Base-by-base conservation (phyloP, 2,329 filamentous ascomycete species). In the Hirsutella thompsonii region DNA sequence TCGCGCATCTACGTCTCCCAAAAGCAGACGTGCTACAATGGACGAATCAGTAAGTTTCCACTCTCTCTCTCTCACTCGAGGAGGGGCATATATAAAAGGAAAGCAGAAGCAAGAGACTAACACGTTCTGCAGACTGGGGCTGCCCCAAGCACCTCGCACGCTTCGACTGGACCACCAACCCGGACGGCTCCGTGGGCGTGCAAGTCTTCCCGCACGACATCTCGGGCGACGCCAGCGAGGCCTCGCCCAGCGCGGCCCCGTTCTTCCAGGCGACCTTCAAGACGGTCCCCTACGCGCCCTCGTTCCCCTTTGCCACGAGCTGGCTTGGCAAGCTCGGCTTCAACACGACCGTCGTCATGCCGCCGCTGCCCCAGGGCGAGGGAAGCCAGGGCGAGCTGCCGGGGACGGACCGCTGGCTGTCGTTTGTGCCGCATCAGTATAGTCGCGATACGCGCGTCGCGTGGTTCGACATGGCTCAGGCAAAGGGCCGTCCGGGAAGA, bases 1-100 rank as follows among this genome's bases (percentile, higher is more conserved):
- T 70, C 70, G n/a, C 61, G 69, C 19, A 70, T 74, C 10, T 75
- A 74, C 47, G 72, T 75, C 13, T 73, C 69, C 18, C 66, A 70
- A 45, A 66, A 67, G 46, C 50, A 67, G 19, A 70, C 68, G 0
- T 68, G 66, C 46, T 74, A 66, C 55, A 74, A 75, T 43, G 72
- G 71, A 8, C 55, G 70, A 32, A 62, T 56, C 26, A 71, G 69
- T 72, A 49, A 50, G 60, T 54, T 30, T 32, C n/a, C 5, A 32
- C 8, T n/a, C 32, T n/a, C 32, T n/a, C 32, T n/a, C 8, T 8
- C 16, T 16, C 4, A 16, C n/a, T n/a, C n/a, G n/a, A n/a, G n/a
- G n/a, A n/a, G n/a, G n/a, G n/a, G n/a, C n/a, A n/a, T n/a, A n/a
- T n/a, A n/a, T n/a, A n/a, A n/a, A n/a, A n/a, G n/a, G n/a, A n/a